A percentile compares a stretch with the other conserved stretches of the same genome.
Evolutionary conservation across 2,329 filamentous ascomycete genomes (phyloP).

Genomic region (Botryotinia globosa): DNA sequence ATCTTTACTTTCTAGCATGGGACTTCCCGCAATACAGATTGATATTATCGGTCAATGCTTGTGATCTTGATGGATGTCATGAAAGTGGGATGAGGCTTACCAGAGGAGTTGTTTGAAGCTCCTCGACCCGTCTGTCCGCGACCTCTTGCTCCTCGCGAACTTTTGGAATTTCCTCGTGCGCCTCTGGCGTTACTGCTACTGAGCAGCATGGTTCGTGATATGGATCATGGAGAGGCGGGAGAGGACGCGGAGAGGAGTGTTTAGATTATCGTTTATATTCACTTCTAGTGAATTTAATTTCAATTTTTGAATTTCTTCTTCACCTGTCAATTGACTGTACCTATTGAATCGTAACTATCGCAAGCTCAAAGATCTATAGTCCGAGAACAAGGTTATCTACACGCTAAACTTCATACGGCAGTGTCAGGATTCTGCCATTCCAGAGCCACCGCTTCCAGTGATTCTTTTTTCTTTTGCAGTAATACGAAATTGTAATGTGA

Average conservation of each 20-base stretch:
- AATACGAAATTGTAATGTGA: neutral
- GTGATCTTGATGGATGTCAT: constrained; percentile 20
- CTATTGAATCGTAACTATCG: neutral
- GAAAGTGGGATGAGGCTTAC: constrained; percentile 32
- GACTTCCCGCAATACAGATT: constrained; percentile 24
- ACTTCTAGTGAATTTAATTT: neutral
- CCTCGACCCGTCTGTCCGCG: constrained; percentile 37
- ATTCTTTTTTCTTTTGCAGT: neutral
- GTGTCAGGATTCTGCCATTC: neutral
- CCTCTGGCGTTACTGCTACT: constrained; percentile 33
- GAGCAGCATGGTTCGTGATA: constrained; percentile 35
- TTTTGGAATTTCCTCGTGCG: constrained; percentile 32
- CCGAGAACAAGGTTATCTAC: neutral
- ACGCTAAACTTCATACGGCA: neutral
- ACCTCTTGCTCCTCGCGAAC: constrained; percentile 37
- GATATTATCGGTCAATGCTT: constrained; percentile 23
- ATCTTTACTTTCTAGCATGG: constrained; percentile 19
- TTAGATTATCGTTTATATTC: constrained; percentile 5
- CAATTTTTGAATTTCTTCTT: neutral
- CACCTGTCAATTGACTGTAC: neutral
- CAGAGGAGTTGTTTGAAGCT: constrained; percentile 36
- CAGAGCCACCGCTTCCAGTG: neutral
- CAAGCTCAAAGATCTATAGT: neutral
- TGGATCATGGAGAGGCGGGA: constrained; percentile 33
- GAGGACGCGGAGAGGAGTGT: constrained; percentile 28